A percentile compares a stretch with the other conserved stretches of the same genome.
Evolutionary conservation across 345 rosid genomes (phyloP).

Genomic region (Ailanthus altissimus): DNA sequence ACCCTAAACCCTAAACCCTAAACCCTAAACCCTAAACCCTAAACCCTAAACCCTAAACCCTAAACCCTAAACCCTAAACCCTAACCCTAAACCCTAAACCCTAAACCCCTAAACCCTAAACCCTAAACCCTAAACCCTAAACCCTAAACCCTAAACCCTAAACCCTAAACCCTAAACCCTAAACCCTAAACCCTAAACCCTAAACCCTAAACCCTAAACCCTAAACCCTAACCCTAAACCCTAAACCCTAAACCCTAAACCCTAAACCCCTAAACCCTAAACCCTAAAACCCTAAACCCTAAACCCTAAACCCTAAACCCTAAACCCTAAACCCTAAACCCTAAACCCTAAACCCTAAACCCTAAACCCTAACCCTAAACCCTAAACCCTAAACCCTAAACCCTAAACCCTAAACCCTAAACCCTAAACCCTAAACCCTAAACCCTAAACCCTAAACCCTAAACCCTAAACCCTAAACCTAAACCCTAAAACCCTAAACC

Average conservation of each 20-base stretch:
- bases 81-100: constrained; percentile 35
- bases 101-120: constrained; percentile 35
- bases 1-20: constrained; percentile 37
- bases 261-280: constrained; percentile 32
- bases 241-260: constrained; percentile 33
- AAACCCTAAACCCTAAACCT: constrained; percentile 29
- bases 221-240: constrained; percentile 28
- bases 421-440: constrained; percentile 34
- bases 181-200: constrained; percentile 33
- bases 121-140: constrained; percentile 36
- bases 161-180: constrained; percentile 32
- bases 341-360: constrained; percentile 27
- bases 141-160: constrained; percentile 33
- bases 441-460: constrained; percentile 33
- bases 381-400: constrained; percentile 29
- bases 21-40: constrained; percentile 37
- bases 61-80: constrained; percentile 31
- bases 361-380: constrained; percentile 35
- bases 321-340: constrained; percentile 25
- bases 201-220: constrained; percentile 27
- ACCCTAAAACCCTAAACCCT: constrained; percentile 36
- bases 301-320: constrained; percentile 30
- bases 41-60: constrained; percentile 33
- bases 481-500: constrained; percentile 8
- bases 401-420: constrained; percentile 36